Evolutionary conservation across 2,329 filamentous ascomycete genomes (phyloP).

Genomic region (Plectosphaerella cucumerina): DNA sequence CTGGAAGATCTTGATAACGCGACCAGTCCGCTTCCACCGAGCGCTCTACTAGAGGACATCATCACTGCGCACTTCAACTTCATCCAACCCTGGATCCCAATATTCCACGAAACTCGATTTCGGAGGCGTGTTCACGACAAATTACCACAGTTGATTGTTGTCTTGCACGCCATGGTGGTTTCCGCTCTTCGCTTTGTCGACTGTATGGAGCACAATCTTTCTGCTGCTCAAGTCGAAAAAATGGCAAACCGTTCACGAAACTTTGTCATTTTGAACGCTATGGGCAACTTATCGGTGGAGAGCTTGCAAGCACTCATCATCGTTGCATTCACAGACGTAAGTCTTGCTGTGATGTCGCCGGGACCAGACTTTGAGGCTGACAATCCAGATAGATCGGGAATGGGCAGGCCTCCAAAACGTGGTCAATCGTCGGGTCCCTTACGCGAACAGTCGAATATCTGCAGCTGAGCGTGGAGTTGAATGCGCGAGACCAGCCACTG

Average conservation of each 20-base stretch:
- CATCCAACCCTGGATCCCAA: conserved; percentile 37
- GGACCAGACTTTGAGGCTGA: neutral
- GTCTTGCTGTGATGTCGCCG: no score
- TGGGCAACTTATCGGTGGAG: conserved; percentile 29
- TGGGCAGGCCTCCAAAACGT: conserved; percentile 13
- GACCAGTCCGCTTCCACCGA: conserved; percentile 17
- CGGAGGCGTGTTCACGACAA: conserved; percentile 21
- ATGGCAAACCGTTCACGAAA: conserved; percentile 9
- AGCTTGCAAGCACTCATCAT: conserved; percentile 32
- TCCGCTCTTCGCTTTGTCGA: conserved; percentile 20
- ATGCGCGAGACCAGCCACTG: conserved; percentile 10
- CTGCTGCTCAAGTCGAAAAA: conserved; percentile 13
- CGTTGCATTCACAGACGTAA: conserved; percentile 30
- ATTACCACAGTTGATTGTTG: conserved; percentile 19
- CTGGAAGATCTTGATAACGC: conserved; percentile 18
- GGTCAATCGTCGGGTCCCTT: conserved; percentile 13
- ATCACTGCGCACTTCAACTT: conserved; percentile 26
- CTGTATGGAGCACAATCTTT: conserved; percentile 16
- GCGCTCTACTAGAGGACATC: conserved; percentile 12
- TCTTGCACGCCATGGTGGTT: conserved; percentile 31
- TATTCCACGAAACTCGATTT: conserved; percentile 27
- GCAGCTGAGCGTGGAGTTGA: conserved; percentile 13
- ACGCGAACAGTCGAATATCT: conserved; percentile 14
- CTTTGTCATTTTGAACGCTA: conserved; percentile 22
- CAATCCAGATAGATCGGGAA: conserved; percentile 10